Conservation (phyloP, 352 stramenopile species). For the Hyphochytrium catenoides region DNA sequence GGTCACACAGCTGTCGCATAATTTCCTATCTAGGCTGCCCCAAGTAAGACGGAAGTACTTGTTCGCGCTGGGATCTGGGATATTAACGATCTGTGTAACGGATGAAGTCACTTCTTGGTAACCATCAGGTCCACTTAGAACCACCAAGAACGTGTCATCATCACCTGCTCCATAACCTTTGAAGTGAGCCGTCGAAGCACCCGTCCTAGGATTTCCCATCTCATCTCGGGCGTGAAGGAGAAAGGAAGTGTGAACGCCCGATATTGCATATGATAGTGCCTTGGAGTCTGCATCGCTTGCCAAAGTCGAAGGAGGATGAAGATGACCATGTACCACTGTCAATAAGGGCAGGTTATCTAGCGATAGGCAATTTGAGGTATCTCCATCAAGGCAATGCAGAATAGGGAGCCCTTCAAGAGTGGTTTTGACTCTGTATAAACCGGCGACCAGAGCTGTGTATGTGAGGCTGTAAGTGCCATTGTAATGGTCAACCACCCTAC, state of each 20-base stretch:
- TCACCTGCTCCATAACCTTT: conserved; percentile 39
- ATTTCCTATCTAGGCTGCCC: conserved; percentile 20
- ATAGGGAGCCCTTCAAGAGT: conserved; percentile 57
- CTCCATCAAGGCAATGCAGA: conserved; percentile 54
- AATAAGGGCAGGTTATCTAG: conserved; percentile 29
- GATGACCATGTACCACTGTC: conserved; percentile 56
- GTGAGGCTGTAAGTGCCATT: conserved; percentile 70
- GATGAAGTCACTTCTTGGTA: conserved; percentile 53
- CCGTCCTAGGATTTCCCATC: conserved; percentile 73
- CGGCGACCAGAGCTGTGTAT: conserved; percentile 73
- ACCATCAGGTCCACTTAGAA: conserved; percentile 23
- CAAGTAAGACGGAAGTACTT: conserved; percentile 46
- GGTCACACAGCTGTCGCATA: conserved; percentile 31
- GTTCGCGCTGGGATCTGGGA: conserved; percentile 7
- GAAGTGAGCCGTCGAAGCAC: conserved; percentile 34
- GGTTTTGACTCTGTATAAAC: conserved; percentile 53
- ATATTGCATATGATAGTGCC: conserved; percentile 44
- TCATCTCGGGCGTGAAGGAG: conserved; percentile 60
- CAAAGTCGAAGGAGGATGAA: conserved; percentile 64
- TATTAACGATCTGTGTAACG: conserved; percentile 44
- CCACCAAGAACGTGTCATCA: conserved; percentile 75
- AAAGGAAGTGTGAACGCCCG: conserved; percentile 59
- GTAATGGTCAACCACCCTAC: conserved; percentile 20
- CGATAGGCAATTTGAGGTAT: conserved; percentile 12
- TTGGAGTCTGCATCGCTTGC: conserved; percentile 35